A percentile compares a stretch with the other conserved stretches of the same genome.
phyloP scores from a whole-genome alignment of 192 early-diverging fungal genomes.

The Coemansia sp. region DNA sequence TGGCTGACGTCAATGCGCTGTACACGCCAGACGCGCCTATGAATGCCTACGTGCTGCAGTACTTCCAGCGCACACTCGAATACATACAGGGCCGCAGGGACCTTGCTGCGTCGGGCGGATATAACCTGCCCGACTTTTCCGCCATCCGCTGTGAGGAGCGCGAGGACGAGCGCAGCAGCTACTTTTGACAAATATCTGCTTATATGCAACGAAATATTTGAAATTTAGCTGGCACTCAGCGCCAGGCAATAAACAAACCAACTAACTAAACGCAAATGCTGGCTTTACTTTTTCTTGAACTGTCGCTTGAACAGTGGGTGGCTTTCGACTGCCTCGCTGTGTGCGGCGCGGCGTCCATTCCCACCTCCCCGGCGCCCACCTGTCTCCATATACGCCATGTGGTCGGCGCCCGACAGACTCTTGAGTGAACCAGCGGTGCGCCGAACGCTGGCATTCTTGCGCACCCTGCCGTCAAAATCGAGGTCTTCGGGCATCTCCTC shows the following conservation, averaged over 20 bases:
- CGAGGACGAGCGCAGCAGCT: slow-evolving; percentile 8
- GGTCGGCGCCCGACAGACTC: slow-evolving; percentile 81
- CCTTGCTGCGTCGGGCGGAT: slow-evolving; percentile 32
- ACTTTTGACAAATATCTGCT: not conserved
- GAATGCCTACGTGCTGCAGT: slow-evolving; percentile 63
- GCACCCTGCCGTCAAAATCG: slow-evolving; percentile 35
- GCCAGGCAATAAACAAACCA: too few species aligned
- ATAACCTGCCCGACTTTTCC: slow-evolving; percentile 45
- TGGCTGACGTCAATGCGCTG: slow-evolving; percentile 58
- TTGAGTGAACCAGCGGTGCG: slow-evolving; percentile 65
- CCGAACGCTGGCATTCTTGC: slow-evolving; percentile 37
- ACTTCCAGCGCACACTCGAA: slow-evolving; percentile 66
- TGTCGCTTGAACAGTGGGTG: slow-evolving; percentile 67
- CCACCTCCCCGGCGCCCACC: slow-evolving; percentile 5
- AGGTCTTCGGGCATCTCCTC: slow-evolving; percentile 64
- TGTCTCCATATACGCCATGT: slow-evolving; percentile 92
- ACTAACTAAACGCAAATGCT: not conserved
- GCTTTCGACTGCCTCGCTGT: slow-evolving; percentile 52
- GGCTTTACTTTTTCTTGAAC: slow-evolving; percentile 41
- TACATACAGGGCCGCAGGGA: slow-evolving; percentile 57
- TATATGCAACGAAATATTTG: too few species aligned
- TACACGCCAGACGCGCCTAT: slow-evolving; percentile 57
- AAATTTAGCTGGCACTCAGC: too few species aligned
- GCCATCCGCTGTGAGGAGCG: slow-evolving; percentile 46
- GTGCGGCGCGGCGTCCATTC: slow-evolving; percentile 32